Base-by-base conservation (phyloP, 768 basidiomycete genomes). In the Hericium rajendrae region DNA sequence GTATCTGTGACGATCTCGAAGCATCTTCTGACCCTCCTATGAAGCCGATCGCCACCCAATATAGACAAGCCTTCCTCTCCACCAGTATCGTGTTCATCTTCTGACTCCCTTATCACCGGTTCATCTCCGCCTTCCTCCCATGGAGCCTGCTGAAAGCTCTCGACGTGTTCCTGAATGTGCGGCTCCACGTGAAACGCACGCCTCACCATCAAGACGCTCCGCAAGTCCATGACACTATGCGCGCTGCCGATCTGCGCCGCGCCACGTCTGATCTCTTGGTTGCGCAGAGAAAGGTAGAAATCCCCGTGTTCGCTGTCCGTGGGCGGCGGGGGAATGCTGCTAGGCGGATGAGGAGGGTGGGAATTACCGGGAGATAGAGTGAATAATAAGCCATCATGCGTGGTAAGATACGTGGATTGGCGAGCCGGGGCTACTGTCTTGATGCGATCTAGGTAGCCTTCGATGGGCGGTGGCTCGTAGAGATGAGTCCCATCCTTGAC, bases 371-470 rank as follows among this genome's bases (percentile, higher is more conserved):
- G 71, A 15, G 69, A 62, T 18, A 86, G 63, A 10, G 79, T 74
- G 70, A 92, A 92, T 32, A 94, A 70, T 64, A 82, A 79, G 5
- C 89, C 87, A 54, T 84, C 78, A 64, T 92, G 88, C 6, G 82
- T 81, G 26, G 79, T 72, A 40, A 94, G 74, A 70, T 93, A 94
- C 13, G 86, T 64, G 3, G 75, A 75, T 56, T 86, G 80, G 54
- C 76, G 82, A 28, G 69, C 67, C 59, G 82, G 80, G 18, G 79
- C 74, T 62, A 80, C 82, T 2, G 82, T 77, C 60, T 75, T 78
- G 64, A 90, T 77, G 50, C 85, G 84, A 59, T 88, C 80, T 46
- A 94, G 73, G 70, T 89, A 97, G 2, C 94, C 94, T 70, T 97
- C 94, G 50, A 95, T 74, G 0, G 82, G 79, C 0, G 85, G 83